Conservation (phyloP, 1,284 basidiomycete genomes). For the Tilletia indica region DNA sequence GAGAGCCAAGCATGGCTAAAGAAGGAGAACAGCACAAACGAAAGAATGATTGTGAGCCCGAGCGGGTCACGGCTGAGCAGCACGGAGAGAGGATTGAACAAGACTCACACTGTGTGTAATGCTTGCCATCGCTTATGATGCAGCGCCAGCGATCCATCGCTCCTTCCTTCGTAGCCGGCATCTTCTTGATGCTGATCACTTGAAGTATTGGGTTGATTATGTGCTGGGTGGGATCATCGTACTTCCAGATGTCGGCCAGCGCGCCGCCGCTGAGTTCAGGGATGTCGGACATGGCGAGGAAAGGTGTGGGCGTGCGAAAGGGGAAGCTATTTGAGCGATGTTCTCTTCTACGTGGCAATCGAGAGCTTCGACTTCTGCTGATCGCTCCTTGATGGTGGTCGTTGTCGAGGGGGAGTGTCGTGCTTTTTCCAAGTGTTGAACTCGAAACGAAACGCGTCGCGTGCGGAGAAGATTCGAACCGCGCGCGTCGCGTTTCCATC, state of each 20-base stretch:
- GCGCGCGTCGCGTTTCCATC: too few relatives aligned
- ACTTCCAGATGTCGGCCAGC: conserved; percentile 43
- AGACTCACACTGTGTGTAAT: conserved; percentile 47
- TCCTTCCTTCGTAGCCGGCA: conserved; percentile 34
- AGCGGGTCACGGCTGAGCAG: neutral
- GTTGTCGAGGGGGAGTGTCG: too few relatives aligned
- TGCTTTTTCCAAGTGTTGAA: too few relatives aligned
- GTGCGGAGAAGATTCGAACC: too few relatives aligned
- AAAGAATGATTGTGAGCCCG: too few relatives aligned
- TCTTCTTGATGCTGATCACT: conserved; percentile 54
- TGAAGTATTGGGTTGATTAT: conserved; percentile 48
- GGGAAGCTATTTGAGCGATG: too few relatives aligned
- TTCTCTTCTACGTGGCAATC: too few relatives aligned
- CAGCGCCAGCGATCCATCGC: conserved; percentile 50
- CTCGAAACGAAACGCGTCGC: too few relatives aligned
- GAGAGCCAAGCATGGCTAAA: conserved; percentile 85
- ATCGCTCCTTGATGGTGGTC: too few relatives aligned
- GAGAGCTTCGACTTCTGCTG: too few relatives aligned
- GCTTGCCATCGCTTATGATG: conserved; percentile 52
- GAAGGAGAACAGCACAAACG: neutral
- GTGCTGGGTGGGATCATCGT: conserved; percentile 34
- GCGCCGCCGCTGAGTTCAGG: conserved; percentile 41
- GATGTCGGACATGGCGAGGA: neutral
- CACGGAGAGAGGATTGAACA: neutral
- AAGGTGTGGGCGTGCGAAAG: too few relatives aligned